Evolutionary conservation across 148 eudicot species (phyloP).

Genomic region (Camellia sinensis): DNA sequence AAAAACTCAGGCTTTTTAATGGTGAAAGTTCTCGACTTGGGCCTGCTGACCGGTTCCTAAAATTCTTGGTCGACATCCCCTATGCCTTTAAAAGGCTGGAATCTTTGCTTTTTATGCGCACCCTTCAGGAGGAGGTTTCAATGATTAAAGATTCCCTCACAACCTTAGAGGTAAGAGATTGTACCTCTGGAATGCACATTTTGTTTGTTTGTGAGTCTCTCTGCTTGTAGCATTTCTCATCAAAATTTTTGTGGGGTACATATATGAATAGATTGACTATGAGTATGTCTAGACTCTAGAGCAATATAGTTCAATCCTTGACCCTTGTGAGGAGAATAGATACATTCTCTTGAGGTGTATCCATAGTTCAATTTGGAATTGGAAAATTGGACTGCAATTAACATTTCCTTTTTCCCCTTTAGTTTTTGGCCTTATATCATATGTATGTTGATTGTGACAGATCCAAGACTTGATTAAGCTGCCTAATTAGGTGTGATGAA

Average conservation of each 20-base stretch:
- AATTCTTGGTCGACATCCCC: constrained; percentile 66
- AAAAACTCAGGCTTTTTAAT: constrained; percentile 56
- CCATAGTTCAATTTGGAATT: not conserved
- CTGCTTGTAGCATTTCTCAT: not conserved
- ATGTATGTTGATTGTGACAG: not conserved
- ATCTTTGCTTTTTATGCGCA: constrained; percentile 60
- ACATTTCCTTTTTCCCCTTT: not conserved
- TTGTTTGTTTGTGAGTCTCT: not conserved
- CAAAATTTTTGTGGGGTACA: not conserved
- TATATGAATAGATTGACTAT: not conserved
- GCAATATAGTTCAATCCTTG: not conserved
- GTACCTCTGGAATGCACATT: constrained; percentile 1
- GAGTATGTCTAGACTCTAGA: not conserved
- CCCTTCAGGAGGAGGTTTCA: constrained; percentile 61
- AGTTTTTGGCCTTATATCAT: not conserved
- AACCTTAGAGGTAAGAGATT: constrained; percentile 54
- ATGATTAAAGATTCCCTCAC: constrained; percentile 48
- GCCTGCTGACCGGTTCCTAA: constrained; percentile 79
- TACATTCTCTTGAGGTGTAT: not conserved
- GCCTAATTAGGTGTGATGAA: not conserved
- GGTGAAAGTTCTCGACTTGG: constrained; percentile 68
- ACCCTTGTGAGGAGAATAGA: not conserved
- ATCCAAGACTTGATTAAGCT: not conserved
- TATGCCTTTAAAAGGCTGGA: constrained; percentile 68
- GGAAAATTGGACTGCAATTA: not conserved